Evolutionary conservation across 805 yeast species (phyloP).

Genomic region (Zygoascus biomembranicola): DNA sequence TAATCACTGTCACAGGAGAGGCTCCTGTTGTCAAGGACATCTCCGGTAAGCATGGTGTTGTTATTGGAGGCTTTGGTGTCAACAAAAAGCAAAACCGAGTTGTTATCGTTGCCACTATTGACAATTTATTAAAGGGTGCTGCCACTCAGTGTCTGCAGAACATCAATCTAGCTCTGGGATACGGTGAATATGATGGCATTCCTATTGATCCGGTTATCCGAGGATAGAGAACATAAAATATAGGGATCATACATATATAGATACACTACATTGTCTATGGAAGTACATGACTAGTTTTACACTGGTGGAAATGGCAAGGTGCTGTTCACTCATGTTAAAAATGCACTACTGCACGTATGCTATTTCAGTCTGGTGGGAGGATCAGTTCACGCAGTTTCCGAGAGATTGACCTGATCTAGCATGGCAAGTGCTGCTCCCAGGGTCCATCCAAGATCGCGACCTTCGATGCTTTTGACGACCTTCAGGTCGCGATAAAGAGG

Average conservation of each 20-base stretch:
- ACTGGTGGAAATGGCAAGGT: not conserved
- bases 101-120: constrained; percentile 91
- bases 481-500: constrained; percentile 80
- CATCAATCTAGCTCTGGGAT: constrained; percentile 81
- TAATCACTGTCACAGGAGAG: constrained; percentile 81
- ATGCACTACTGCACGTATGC: too few relatives aligned
- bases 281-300: not conserved
- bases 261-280: not conserved
- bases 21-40: constrained; percentile 89
- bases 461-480: constrained; percentile 80
- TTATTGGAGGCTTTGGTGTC: constrained; percentile 93
- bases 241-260: not conserved
- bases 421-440: constrained; percentile 67
- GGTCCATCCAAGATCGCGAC: constrained; percentile 95
- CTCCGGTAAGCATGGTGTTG: constrained; percentile 90
- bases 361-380: too few relatives aligned
- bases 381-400: constrained; percentile 1
- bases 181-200: constrained; percentile 92
- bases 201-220: constrained; percentile 39
- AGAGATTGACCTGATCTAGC: not conserved
- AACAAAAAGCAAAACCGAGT: constrained; percentile 83
- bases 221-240: constrained; percentile 8
- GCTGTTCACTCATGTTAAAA: not conserved
- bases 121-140: constrained; percentile 94
- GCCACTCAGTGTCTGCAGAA: constrained; percentile 98